These are phyloP conservation scores for Phytophthora ohioensis DNA, from an alignment of 352 stramenopile species.

Conservation along the genomic window DNA sequence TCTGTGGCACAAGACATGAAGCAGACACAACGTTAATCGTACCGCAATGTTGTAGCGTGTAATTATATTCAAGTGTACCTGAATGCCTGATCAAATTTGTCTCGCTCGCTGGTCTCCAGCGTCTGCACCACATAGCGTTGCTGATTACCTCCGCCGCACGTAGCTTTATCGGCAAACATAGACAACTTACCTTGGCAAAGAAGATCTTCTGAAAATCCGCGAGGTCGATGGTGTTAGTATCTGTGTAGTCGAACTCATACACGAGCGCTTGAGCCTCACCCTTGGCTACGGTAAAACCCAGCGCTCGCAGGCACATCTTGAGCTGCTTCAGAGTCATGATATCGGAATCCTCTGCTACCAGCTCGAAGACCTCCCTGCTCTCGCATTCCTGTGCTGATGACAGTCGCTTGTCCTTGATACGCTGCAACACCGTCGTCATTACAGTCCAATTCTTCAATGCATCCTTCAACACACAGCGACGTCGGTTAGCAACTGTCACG, in stretches of 20 bases:
- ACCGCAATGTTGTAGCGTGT: no score
- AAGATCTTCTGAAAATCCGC: conserved; percentile 57
- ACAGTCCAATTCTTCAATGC: conserved; percentile 2
- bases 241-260: conserved; percentile 61
- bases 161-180: background rate
- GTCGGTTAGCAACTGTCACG: conserved; percentile 22
- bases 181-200: conserved; percentile 44
- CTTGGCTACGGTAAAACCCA: conserved; percentile 37
- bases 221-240: conserved; percentile 37
- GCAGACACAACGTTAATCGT: background rate
- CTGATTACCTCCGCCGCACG: background rate
- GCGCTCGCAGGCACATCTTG: conserved; percentile 41
- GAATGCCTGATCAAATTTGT: conserved; percentile 45
- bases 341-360: conserved; percentile 20
- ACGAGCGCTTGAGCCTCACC: conserved; percentile 42
- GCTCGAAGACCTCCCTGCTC: conserved; percentile 34
- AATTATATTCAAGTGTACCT: conserved; percentile 20
- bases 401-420: conserved; percentile 39
- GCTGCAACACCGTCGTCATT: conserved; percentile 33
- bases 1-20: conserved; percentile 19
- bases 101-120: conserved; percentile 32
- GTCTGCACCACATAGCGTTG: conserved; percentile 11
- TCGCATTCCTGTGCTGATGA: conserved; percentile 38
- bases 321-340: conserved; percentile 45
- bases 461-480: background rate